Evolutionary conservation across 768 basidiomycete species (phyloP).

Genomic region (Thelephora ganbajun): DNA sequence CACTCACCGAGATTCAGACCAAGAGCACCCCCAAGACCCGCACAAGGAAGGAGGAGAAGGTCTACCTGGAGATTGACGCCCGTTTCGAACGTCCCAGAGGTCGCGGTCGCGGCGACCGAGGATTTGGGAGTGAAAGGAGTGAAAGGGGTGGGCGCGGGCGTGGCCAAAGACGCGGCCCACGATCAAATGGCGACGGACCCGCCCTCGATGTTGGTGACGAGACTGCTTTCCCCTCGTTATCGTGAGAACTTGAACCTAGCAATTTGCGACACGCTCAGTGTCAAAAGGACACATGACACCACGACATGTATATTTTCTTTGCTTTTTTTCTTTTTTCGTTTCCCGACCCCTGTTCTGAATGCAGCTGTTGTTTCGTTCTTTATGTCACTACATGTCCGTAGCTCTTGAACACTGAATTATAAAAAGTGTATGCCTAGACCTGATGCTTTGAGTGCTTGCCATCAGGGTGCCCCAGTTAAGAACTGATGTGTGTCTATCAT

Average conservation of each 20-base stretch:
- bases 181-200: conserved; percentile 25
- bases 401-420: neutral
- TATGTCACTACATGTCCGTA: neutral
- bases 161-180: conserved; percentile 28
- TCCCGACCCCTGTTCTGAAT: neutral
- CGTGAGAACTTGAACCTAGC: conserved; percentile 18
- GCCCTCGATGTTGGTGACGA: conserved; percentile 68
- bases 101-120: conserved; percentile 32
- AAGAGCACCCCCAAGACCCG: conserved; percentile 50
- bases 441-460: neutral
- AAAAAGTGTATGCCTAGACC: neutral
- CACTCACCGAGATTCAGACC: conserved; percentile 25
- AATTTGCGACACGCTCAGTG: conserved; percentile 4
- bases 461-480: too few relatives aligned
- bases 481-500: too few relatives aligned
- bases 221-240: conserved; percentile 80
- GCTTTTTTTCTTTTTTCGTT: neutral
- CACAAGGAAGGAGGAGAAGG: conserved; percentile 79
- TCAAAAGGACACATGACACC: conserved; percentile 5
- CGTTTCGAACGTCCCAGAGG: conserved; percentile 72
- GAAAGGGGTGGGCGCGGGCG: conserved; percentile 28
- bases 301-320: neutral
- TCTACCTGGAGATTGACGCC: conserved; percentile 84
- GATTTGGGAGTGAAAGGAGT: conserved; percentile 30
- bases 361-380: neutral